Evolutionary conservation across 129 eudicot genomes (phyloP).

Genomic region (Flaveria trinervia): DNA sequence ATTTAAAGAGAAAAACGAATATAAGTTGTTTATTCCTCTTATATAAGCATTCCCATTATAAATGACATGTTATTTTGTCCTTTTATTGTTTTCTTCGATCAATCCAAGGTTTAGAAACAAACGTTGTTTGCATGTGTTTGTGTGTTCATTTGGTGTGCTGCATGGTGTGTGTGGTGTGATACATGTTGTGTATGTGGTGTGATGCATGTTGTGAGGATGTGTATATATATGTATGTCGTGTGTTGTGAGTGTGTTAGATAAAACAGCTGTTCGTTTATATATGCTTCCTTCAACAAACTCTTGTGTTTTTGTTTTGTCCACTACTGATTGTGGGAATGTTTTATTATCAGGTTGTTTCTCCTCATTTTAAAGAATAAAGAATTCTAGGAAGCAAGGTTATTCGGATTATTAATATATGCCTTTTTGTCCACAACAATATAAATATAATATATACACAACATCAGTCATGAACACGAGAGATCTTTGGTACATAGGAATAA

Average conservation of each 20-base stretch:
- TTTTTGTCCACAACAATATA: neutral
- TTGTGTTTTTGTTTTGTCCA: neutral
- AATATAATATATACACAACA: neutral
- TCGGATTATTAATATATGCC: constrained; percentile 21
- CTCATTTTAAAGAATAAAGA: neutral
- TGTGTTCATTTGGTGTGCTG: neutral
- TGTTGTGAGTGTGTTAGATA: constrained; percentile 18
- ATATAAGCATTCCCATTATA: constrained; percentile 18
- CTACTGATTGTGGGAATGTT: neutral
- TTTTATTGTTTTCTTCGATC: neutral
- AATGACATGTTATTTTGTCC: neutral
- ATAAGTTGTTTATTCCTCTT: constrained; percentile 23
- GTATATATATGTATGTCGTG: neutral
- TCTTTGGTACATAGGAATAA: no score
- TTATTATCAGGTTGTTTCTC: neutral
- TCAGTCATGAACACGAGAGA: no score
- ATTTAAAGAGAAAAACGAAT: constrained; percentile 1
- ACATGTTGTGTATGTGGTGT: constrained; percentile 9
- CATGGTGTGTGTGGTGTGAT: constrained; percentile 3
- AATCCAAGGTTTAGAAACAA: constrained; percentile 7
- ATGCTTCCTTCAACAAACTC: neutral
- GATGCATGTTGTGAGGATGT: neutral
- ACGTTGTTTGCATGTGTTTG: constrained; percentile 12
- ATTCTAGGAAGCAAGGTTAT: constrained; percentile 6
- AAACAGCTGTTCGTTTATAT: neutral